Evolutionary conservation across 2,329 filamentous ascomycete genomes (phyloP), one percentile per base, ranked within the genome.

Genomic region (Elsinoe fawcettii): DNA sequence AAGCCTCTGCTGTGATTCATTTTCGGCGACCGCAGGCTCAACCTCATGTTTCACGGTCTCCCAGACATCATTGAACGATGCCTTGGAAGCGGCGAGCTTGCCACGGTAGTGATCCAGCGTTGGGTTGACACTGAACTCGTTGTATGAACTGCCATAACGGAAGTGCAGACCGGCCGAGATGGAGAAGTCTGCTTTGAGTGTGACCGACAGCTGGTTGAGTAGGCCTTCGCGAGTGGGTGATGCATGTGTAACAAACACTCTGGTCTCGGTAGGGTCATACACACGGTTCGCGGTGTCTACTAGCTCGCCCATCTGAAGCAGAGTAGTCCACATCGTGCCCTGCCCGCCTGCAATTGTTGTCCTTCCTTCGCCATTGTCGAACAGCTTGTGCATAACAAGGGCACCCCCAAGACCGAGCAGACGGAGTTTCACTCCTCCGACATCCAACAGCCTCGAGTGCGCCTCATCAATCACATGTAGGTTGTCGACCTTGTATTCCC

Each of bases 321-420:
- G 78, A 5, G 93, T 99, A 6, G 93, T 99, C 93, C 93, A 99
- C 93, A 99, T 99, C 46, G 93, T 99, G 61, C 93, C 93, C 73
- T 99, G 93, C 18, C 93, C 93, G 70, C 93, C 93, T 20, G 93
- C 93, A 73, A 99, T 99, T 1, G 95, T 99, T 53, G 93, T 99
- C 73, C 92, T 86, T 60, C 93, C 93, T 70, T 99, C 93, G 56
- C 93, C 93, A 65, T 99, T 99, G 73, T 99, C 93, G 68, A 99
- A 99, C 16, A 99, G 83, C 80, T 99, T 99, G 80, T 99, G 93
- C 90, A 99, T 99, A 60, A 99, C 93, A 4, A 99, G 92, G 5
- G 93, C 93, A 66, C 93, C 93, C 63, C 93, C 93, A 32, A 99
- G 80, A 61, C 93, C 93, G 27, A 99, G 82, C 51, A 99, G 81